Evolutionary conservation across 768 basidiomycete species (phyloP).

Genomic region (Mycena leptocephala): DNA sequence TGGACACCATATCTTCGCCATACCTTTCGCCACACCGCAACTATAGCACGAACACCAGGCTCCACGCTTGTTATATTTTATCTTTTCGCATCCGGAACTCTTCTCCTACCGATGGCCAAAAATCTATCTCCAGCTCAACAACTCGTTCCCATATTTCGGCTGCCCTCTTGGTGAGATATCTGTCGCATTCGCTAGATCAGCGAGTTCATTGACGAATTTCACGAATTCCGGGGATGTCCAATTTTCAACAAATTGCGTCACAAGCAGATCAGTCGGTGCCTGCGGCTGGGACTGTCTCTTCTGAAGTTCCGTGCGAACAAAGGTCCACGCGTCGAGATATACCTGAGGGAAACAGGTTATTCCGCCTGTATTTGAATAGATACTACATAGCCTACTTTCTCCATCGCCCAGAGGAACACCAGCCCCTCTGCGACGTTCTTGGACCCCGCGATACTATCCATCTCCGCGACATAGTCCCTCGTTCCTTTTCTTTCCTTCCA

Average conservation of each 20-base stretch:
- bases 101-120: slow-evolving; percentile 70
- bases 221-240: slow-evolving; percentile 75
- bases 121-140: slow-evolving; percentile 72
- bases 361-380: background rate
- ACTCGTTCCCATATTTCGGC: slow-evolving; percentile 73
- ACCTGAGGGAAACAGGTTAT: slow-evolving; percentile 56
- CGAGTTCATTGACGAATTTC: slow-evolving; percentile 67
- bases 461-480: slow-evolving; percentile 80
- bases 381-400: slow-evolving; percentile 62
- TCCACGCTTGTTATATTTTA: background rate
- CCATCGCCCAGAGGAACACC: slow-evolving; percentile 87
- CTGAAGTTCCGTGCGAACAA: slow-evolving; percentile 52
- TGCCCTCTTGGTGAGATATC: slow-evolving; percentile 55
- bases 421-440: slow-evolving; percentile 74
- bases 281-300: slow-evolving; percentile 11
- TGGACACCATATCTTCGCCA: no score
- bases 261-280: slow-evolving; percentile 42
- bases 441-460: slow-evolving; percentile 66
- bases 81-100: slow-evolving; percentile 33
- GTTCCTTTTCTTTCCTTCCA: slow-evolving; percentile 75
- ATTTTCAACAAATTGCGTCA: slow-evolving; percentile 69
- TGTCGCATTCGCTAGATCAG: slow-evolving; percentile 62
- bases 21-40: no score
- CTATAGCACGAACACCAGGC: no score
- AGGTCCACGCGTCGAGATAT: slow-evolving; percentile 80